Evolutionary conservation across 228 moss, liverwort and hornwort species (phyloP).

Genomic region (Sphagnum magellanicum): DNA sequence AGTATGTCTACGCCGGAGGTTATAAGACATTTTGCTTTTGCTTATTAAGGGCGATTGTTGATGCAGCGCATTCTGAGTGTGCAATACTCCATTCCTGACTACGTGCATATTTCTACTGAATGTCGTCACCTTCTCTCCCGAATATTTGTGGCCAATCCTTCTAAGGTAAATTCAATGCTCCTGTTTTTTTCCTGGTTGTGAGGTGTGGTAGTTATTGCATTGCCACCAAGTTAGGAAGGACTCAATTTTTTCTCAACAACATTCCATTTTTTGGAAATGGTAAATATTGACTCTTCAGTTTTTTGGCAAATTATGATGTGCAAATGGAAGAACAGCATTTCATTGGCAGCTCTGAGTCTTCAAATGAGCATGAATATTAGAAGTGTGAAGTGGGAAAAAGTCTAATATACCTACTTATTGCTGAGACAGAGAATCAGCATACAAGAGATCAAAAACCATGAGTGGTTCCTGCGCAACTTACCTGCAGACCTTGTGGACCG

Average conservation of each 20-base stretch:
- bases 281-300: background rate
- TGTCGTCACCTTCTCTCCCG: conserved; percentile 84
- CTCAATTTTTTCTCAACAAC: no score
- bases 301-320: background rate
- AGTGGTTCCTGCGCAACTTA: conserved; percentile 91
- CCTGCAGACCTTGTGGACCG: conserved; percentile 82
- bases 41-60: no score
- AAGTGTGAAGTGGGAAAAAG: no score
- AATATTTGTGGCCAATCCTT: conserved; percentile 91
- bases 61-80: conserved; percentile 91
- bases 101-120: conserved; percentile 84
- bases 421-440: conserved; percentile 70
- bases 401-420: no score
- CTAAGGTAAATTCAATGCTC: conserved; percentile 39
- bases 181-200: no score
- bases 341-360: no score
- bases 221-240: no score
- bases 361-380: no score
- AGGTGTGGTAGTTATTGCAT: no score
- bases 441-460: conserved; percentile 79
- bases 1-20: background rate
- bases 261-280: background rate
- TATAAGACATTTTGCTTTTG: no score
- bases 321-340: no score
- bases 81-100: conserved; percentile 91